Percentiles rank a stretch among this genome's conserved stretches.
phyloP scores from a whole-genome alignment of 2,329 filamentous ascomycete species.

The Albifimbria verrucaria region DNA sequence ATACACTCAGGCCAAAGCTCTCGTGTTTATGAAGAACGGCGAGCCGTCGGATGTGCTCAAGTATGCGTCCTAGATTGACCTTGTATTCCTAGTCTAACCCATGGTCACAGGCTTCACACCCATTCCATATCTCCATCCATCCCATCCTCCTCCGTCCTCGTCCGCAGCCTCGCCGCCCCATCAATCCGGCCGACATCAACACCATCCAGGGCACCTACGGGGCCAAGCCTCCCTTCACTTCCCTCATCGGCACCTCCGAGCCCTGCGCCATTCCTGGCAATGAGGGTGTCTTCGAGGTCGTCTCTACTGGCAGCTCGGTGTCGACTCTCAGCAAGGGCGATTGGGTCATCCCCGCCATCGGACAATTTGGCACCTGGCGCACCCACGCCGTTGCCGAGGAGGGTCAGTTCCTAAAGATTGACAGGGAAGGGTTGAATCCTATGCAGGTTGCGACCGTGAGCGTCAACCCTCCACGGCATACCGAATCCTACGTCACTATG shows the following conservation, averaged over 20 bases:
- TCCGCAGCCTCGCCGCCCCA: slow-evolving; percentile 85
- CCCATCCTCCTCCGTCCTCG: slow-evolving; percentile 61
- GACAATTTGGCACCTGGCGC: slow-evolving; percentile 89
- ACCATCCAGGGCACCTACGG: slow-evolving; percentile 97
- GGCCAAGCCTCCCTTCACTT: slow-evolving; percentile 73
- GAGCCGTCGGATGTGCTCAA: slow-evolving; percentile 69
- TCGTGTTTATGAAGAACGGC: slow-evolving; percentile 71
- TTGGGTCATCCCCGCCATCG: slow-evolving; percentile 86
- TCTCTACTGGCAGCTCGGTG: slow-evolving; percentile 60
- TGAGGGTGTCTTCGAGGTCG: slow-evolving; percentile 91
- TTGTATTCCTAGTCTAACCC: background rate
- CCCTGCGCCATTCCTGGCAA: slow-evolving; percentile 82
- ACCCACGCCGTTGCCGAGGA: slow-evolving; percentile 74
- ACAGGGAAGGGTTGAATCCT: slow-evolving; percentile 67
- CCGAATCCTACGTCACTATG: slow-evolving; percentile 84
- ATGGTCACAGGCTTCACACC: slow-evolving; percentile 54
- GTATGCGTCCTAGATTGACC: slow-evolving; percentile 32
- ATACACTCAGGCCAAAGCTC: slow-evolving; percentile 81
- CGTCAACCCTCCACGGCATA: slow-evolving; percentile 93
- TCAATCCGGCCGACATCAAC: slow-evolving; percentile 98
- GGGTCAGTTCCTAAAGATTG: slow-evolving; percentile 62
- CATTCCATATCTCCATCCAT: slow-evolving; percentile 76
- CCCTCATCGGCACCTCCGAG: slow-evolving; percentile 69
- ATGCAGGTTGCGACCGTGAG: slow-evolving; percentile 83
- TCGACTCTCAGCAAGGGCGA: slow-evolving; percentile 66